A percentile compares a stretch with the other conserved stretches of the same genome.
phyloP scores from a whole-genome alignment of 1,284 basidiomycete species.

The Apiotrichum akiyoshidainum region DNA sequence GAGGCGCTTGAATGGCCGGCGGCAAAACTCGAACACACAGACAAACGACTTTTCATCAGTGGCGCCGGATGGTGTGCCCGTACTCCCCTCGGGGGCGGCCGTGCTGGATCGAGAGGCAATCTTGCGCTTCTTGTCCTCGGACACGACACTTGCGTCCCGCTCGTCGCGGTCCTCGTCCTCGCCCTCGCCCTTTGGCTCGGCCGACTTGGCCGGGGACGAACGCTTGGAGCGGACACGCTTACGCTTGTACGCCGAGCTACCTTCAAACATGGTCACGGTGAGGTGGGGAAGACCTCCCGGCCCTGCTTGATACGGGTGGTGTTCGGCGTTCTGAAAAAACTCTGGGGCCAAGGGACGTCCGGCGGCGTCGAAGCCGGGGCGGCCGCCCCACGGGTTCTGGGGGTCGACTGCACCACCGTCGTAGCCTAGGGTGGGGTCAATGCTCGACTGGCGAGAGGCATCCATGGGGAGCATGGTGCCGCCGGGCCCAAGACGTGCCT shows the following conservation, averaged over 20 bases:
- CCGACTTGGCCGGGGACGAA: slow-evolving; percentile 19
- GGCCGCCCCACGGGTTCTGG: slow-evolving; percentile 11
- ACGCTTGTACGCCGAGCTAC: slow-evolving; percentile 24
- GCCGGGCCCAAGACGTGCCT: slow-evolving; percentile 17
- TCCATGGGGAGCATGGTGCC: slow-evolving; percentile 6
- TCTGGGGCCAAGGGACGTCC: slow-evolving; percentile 13
- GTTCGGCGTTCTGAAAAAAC: slow-evolving; percentile 9
- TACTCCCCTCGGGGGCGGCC: slow-evolving; percentile 11
- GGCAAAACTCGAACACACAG: slow-evolving; percentile 54
- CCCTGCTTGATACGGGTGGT: slow-evolving; percentile 12
- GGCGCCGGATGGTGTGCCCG: slow-evolving; percentile 12
- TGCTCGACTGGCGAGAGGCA: slow-evolving; percentile 17
- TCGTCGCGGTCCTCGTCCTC: slow-evolving; percentile 7
- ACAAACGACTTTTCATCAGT: slow-evolving; percentile 24
- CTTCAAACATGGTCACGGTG: slow-evolving; percentile 25
- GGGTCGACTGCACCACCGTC: slow-evolving; percentile 12
- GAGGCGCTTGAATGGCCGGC: slow-evolving; percentile 77
- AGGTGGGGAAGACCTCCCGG: slow-evolving; percentile 21
- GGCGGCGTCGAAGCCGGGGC: slow-evolving; percentile 10
- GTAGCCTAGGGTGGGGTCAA: slow-evolving; percentile 18
- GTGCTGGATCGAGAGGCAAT: slow-evolving; percentile 3
- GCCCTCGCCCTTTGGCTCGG: slow-evolving; percentile 12
- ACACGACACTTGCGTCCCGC: slow-evolving; percentile 8
- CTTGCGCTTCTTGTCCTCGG: slow-evolving; percentile 16
- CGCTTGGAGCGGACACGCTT: slow-evolving; percentile 19